Evolutionary conservation across 768 basidiomycete genomes (phyloP).

Genomic region (Collybia sp.): DNA sequence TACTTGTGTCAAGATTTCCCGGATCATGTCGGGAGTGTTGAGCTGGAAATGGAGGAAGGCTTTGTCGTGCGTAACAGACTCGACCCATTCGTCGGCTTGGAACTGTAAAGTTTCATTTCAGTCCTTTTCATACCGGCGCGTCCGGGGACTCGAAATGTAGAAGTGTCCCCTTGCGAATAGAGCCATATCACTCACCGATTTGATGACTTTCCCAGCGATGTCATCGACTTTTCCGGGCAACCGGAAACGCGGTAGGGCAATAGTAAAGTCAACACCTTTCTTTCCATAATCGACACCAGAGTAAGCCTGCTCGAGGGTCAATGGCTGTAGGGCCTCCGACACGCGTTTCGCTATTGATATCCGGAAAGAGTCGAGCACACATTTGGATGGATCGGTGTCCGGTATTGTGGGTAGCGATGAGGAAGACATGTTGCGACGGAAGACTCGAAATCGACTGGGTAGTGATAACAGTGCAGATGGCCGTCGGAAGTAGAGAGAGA

Average conservation of each 20-base stretch:
- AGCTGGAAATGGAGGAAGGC: conserved; percentile 83
- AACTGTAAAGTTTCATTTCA: conserved; percentile 47
- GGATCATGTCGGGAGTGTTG: conserved; percentile 58
- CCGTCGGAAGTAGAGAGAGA: not conserved
- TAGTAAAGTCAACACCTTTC: conserved; percentile 90
- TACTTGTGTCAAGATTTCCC: conserved; percentile 67
- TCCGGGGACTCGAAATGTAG: no score
- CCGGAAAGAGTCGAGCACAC: conserved; percentile 72
- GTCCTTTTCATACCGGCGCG: not conserved
- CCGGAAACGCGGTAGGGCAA: conserved; percentile 89
- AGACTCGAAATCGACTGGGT: conserved; percentile 2
- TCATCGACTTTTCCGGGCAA: conserved; percentile 81
- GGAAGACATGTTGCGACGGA: conserved; percentile 16
- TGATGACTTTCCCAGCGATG: conserved; percentile 68
- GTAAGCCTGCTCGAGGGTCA: conserved; percentile 77
- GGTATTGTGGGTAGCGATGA: conserved; percentile 26
- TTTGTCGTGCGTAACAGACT: conserved; percentile 63
- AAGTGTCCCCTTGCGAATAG: conserved; percentile 1
- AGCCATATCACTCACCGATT: conserved; percentile 45
- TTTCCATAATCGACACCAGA: conserved; percentile 85
- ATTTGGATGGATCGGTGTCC: conserved; percentile 58
- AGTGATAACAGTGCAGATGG: conserved; percentile 2
- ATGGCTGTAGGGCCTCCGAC: conserved; percentile 58
- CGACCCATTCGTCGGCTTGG: conserved; percentile 75
- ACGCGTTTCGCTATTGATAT: conserved; percentile 75